Conservation (phyloP, 192 early-diverging fungal species). For the Coemansia sp. region DNA sequence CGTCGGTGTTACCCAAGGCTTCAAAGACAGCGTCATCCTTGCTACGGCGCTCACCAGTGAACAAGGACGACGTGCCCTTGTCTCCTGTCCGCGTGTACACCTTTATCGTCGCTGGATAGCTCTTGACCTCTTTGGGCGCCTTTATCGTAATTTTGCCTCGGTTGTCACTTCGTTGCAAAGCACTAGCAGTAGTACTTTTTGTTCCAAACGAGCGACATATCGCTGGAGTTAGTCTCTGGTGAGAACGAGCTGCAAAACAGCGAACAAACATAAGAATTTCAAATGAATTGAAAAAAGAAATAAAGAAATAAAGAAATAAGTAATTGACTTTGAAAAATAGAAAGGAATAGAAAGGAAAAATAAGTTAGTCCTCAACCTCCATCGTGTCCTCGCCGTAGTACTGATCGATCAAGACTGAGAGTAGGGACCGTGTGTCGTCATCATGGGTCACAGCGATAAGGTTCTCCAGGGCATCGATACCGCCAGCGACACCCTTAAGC, state of each 20-base stretch:
- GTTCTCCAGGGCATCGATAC: constrained; percentile 63
- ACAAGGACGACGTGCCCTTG: constrained; percentile 87
- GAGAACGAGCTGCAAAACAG: not conserved
- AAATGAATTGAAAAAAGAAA: not conserved
- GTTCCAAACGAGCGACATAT: not conserved
- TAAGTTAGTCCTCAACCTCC: not conserved
- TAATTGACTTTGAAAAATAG: not conserved
- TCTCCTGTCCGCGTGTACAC: constrained; percentile 97
- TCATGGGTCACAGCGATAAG: constrained; percentile 57
- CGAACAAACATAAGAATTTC: not conserved
- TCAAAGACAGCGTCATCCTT: constrained; percentile 92
- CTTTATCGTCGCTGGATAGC: constrained; percentile 57
- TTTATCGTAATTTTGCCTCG: constrained; percentile 8
- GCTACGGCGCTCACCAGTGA: constrained; percentile 84
- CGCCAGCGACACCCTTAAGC: constrained; percentile 37
- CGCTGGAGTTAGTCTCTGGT: not conserved
- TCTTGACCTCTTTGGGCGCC: constrained; percentile 50
- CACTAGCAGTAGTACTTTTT: not conserved
- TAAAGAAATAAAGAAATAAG: not conserved
- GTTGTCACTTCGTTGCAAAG: not conserved
- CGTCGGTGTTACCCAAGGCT: constrained; percentile 89
- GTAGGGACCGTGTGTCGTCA: constrained; percentile 54
- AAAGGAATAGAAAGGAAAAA: not conserved
- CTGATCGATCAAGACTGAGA: constrained; percentile 60
- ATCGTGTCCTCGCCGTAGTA: constrained; percentile 62